A percentile compares a stretch with the other conserved stretches of the same genome.
Conservation (phyloP, 2,329 filamentous ascomycete species). For the Teratosphaeria pseudoeucalypti region DNA sequence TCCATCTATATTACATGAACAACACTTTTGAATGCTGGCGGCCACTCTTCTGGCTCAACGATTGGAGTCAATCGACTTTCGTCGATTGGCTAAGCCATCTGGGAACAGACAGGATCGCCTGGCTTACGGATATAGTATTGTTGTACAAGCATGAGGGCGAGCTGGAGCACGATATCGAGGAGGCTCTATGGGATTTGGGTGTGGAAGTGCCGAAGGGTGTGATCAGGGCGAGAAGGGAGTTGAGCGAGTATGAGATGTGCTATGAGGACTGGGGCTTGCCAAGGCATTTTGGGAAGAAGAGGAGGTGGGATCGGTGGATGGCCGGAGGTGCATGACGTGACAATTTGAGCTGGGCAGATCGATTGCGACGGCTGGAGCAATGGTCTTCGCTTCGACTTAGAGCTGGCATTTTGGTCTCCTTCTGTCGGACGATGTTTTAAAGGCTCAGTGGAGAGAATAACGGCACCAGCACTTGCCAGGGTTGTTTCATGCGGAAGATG, state of each 20-base stretch:
- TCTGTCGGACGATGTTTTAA: no score
- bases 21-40: conserved; percentile 19
- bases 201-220: conserved; percentile 7
- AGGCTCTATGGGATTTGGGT: conserved; percentile 10
- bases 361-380: no score
- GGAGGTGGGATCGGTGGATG: not conserved
- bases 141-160: conserved; percentile 13
- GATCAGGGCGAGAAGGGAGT: conserved; percentile 9
- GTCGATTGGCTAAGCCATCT: conserved; percentile 15
- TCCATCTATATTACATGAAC: conserved; percentile 15
- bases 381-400: no score
- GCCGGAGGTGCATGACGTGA: not conserved
- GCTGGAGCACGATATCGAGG: conserved; percentile 13
- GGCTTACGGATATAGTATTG: conserved; percentile 15
- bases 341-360: not conserved
- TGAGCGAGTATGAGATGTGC: conserved; percentile 15
- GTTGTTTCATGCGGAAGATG: no score
- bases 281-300: conserved; percentile 16
- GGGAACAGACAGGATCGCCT: conserved; percentile 8
- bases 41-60: conserved; percentile 13
- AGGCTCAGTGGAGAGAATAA: no score
- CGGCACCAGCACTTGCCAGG: no score
- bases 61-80: conserved; percentile 14
- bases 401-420: no score
- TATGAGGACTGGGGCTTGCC: conserved; percentile 14